Evolutionary conservation across 805 yeast species (phyloP).

Genomic region (Sugiyamaella floridensis): DNA sequence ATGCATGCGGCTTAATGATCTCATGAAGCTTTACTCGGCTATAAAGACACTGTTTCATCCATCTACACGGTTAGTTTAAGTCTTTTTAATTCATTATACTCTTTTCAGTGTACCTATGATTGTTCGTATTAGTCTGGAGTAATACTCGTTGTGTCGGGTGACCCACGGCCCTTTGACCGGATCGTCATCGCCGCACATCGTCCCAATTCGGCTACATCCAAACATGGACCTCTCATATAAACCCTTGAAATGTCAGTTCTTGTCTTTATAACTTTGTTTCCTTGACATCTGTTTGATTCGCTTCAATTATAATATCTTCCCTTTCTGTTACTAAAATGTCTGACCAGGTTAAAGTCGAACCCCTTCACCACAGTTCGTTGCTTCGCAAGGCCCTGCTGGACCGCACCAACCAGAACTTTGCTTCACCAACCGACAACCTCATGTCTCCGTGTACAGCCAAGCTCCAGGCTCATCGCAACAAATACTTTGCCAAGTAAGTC

Average conservation of each 20-base stretch:
- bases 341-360: slow-evolving; percentile 14
- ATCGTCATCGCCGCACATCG: neutral
- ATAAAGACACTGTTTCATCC: too few species aligned
- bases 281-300: too few species aligned
- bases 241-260: too few species aligned
- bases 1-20: too few species aligned
- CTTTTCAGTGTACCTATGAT: too few species aligned
- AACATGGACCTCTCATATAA: slow-evolving; percentile 1
- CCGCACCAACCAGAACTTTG: slow-evolving; percentile 22
- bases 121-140: too few species aligned
- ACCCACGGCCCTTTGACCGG: neutral
- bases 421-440: slow-evolving; percentile 54
- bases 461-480: slow-evolving; percentile 42
- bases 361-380: slow-evolving; percentile 14
- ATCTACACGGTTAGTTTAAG: too few species aligned
- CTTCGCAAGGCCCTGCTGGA: slow-evolving; percentile 5
- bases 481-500: slow-evolving; percentile 35
- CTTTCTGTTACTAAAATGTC: slow-evolving; percentile 3
- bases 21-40: too few species aligned
- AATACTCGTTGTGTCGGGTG: neutral
- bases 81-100: too few species aligned
- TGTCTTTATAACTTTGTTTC: too few species aligned
- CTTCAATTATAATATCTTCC: neutral
- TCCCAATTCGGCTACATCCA: slow-evolving; percentile 8
- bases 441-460: slow-evolving; percentile 55